Conservation (phyloP, 495 filamentous ascomycete genomes). For the Coniosporium apollinis region DNA sequence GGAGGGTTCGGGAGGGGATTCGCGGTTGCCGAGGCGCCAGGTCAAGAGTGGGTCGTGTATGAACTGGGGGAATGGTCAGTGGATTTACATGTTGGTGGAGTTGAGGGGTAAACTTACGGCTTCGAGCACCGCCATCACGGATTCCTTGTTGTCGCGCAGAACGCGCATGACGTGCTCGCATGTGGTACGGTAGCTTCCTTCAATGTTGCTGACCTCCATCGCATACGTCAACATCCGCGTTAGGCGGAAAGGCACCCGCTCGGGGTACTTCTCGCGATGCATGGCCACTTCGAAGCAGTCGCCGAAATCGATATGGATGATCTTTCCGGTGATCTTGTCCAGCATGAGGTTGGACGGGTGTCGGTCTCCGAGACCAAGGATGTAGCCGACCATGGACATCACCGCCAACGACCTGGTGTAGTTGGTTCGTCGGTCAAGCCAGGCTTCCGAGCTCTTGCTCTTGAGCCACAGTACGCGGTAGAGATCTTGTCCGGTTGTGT, state of each 20-base stretch:
- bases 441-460: constrained; percentile 93
- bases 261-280: constrained; percentile 98
- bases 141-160: constrained; percentile 90
- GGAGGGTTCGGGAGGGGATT: constrained; percentile 60
- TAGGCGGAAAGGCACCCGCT: constrained; percentile 90
- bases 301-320: constrained; percentile 96
- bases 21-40: constrained; percentile 81
- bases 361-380: constrained; percentile 87
- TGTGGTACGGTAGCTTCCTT: constrained; percentile 91
- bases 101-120: constrained; percentile 46
- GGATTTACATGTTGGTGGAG: not conserved
- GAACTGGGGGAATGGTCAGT: constrained; percentile 36
- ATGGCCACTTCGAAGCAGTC: constrained; percentile 99
- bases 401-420: constrained; percentile 94
- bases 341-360: constrained; percentile 97
- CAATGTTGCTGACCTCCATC: constrained; percentile 99
- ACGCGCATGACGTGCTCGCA: constrained; percentile 98
- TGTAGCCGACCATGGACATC: constrained; percentile 99
- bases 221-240: constrained; percentile 98
- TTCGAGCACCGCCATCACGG: constrained; percentile 93
- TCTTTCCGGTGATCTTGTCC: constrained; percentile 83
- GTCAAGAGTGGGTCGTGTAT: constrained; percentile 96
- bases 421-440: constrained; percentile 91
- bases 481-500: constrained; percentile 94
- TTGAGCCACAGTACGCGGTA: constrained; percentile 97